Base-by-base conservation (phyloP, 768 basidiomycete species). In the Ramaria sp. region DNA sequence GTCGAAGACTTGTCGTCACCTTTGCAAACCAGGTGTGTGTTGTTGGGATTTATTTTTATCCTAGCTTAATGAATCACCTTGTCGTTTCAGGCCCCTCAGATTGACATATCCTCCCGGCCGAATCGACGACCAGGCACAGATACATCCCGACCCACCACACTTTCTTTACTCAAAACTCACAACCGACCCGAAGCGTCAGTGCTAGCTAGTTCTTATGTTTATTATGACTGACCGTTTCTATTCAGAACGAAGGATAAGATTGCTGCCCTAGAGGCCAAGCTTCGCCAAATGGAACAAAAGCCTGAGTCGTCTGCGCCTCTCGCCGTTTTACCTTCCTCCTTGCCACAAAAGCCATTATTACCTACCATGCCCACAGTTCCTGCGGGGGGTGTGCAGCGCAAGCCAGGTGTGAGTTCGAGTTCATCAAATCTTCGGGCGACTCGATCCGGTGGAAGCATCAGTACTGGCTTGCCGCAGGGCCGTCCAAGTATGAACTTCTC, bases 261-360 rank as follows among this genome's bases (percentile, higher is more conserved):
- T 63, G 92, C 93, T 7, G 80, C 86, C 64, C 87, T 97, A 78
- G 96, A 99, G 70, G 95, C 95, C 2, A 99, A 99, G 69, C 75
- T 99, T 22, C 79, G 83, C 17, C 81, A 90, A 60, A 82, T 96
- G 79, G 81, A 83, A 45, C 48, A 57, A 13, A 33, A 31, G 13
- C 55, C 46, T 22, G 19, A 31, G 3, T 49, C 20, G 4, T 49
- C 27, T 33, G 30, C 55, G 20, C 47, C 55, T 7, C 34, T 57
- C 22, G 48, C 55, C 12, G 37, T 57, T 31, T 27, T 57, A 11
- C 55, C 55, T 3, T 57, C 55, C 6, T 57, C 55, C 6, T 50
- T 57, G 34, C 55, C 55, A 38, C 46, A 4, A 39, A 57, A 57
- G 37, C 55, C 55, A 15, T 30, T 57, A 12, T 13, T 57, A 19